Evolutionary conservation across 176 grass and related monocot species (phyloP).

Genomic region (Carex myosuroides): DNA sequence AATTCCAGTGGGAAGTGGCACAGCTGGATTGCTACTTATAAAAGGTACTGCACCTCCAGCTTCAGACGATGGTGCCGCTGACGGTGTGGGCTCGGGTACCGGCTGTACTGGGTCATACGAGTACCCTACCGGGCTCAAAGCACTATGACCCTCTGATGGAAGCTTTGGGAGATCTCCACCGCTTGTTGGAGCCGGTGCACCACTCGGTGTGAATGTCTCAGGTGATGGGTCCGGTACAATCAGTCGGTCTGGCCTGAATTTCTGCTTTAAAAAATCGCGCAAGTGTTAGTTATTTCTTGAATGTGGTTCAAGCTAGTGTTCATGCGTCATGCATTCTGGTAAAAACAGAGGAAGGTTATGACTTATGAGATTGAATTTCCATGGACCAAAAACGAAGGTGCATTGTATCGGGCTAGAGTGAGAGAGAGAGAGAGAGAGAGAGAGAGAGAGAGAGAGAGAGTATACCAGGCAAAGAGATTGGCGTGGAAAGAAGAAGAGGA

Average conservation of each 20-base stretch:
- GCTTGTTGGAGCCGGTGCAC: neutral
- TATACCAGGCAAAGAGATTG: conserved; percentile 20
- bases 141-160: conserved; percentile 37
- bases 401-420: neutral
- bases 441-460: neutral
- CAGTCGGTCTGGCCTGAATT: conserved; percentile 34
- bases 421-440: neutral
- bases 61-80: conserved; percentile 32
- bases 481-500: conserved; percentile 29
- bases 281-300: neutral
- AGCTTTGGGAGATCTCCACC: conserved; percentile 50
- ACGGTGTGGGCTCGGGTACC: neutral
- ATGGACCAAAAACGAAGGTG: neutral
- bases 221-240: conserved; percentile 40
- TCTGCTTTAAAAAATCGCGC: conserved; percentile 28
- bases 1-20: conserved; percentile 65
- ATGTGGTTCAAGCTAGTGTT: neutral
- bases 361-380: neutral
- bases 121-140: neutral
- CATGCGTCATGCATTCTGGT: neutral
- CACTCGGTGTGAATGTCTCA: neutral
- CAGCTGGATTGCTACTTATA: conserved; percentile 78
- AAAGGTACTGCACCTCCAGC: conserved; percentile 41
- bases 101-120: conserved; percentile 14
- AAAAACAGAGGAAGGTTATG: neutral